phyloP scores from a whole-genome alignment of 2,329 filamentous ascomycete species.

The Malbranchea zuffiana region DNA sequence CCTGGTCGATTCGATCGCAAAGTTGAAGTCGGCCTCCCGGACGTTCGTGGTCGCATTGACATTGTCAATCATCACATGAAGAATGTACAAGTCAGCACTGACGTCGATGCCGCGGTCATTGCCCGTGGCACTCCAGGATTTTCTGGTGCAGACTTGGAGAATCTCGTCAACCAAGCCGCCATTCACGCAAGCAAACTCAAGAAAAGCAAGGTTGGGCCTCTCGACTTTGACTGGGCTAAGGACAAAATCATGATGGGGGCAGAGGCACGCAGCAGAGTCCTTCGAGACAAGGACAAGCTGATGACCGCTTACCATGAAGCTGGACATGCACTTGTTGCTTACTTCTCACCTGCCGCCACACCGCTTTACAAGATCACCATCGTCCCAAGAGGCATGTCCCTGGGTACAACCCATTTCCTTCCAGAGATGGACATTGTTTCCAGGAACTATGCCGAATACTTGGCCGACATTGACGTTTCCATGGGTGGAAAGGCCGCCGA shows the following conservation, averaged over 20 bases:
- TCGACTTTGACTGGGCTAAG: constrained; percentile 92
- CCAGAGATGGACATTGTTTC: constrained; percentile 91
- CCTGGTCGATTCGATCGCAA: constrained; percentile 94
- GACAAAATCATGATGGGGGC: constrained; percentile 97
- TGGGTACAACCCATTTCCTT: constrained; percentile 79
- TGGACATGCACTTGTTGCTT: constrained; percentile 80
- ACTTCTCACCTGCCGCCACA: constrained; percentile 64
- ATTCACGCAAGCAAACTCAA: constrained; percentile 87
- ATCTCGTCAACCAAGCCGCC: constrained; percentile 91
- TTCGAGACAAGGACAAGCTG: constrained; percentile 86
- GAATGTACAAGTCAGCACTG: constrained; percentile 68
- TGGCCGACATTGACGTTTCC: constrained; percentile 65
- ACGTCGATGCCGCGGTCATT: constrained; percentile 74
- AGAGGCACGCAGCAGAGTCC: constrained; percentile 78
- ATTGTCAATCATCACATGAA: constrained; percentile 91
- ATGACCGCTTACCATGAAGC: constrained; percentile 96
- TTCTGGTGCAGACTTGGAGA: constrained; percentile 91
- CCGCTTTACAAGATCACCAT: constrained; percentile 96
- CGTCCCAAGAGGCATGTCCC: constrained; percentile 72
- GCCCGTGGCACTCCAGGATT: constrained; percentile 83
- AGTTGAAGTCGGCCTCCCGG: constrained; percentile 76
- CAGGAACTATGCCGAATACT: constrained; percentile 70
- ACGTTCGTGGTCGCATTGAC: constrained; percentile 82
- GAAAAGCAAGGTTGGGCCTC: constrained; percentile 59
- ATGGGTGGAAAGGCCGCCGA: constrained; percentile 82